These are phyloP conservation scores for Camellia lanceoleosa DNA, from an alignment of 148 eudicot genomes.

Conservation along the genomic window DNA sequence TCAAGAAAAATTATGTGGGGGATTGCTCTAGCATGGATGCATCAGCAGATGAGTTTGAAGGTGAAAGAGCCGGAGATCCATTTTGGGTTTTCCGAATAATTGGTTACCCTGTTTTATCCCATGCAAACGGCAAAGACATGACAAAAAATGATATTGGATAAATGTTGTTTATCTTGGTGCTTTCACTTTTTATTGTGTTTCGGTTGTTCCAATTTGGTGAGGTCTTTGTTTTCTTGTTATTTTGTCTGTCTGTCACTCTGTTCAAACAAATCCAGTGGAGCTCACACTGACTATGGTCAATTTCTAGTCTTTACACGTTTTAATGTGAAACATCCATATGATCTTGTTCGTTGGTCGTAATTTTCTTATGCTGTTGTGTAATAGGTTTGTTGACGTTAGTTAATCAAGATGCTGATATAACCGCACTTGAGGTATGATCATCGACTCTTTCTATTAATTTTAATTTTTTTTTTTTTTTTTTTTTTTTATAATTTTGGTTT, in stretches of 20 bases:
- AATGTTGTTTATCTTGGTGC: conserved; percentile 8
- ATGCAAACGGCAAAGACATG: conserved; percentile 35
- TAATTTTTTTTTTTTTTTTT: background rate
- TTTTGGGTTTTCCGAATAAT: conserved; percentile 94
- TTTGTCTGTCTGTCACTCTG: conserved; percentile 11
- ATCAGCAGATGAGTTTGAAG: conserved; percentile 64
- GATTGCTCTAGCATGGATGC: conserved; percentile 83
- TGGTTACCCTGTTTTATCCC: conserved; percentile 70
- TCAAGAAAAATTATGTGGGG: conserved; percentile 86
- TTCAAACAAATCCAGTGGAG: conserved; percentile 60
- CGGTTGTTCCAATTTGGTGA: conserved; percentile 10
- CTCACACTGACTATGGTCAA: conserved; percentile 94
- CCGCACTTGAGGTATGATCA: conserved; percentile 73
- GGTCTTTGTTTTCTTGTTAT: conserved; percentile 4
- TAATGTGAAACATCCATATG: background rate
- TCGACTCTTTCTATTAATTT: background rate
- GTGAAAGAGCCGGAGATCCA: conserved; percentile 75
- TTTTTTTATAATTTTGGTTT: background rate
- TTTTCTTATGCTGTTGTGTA: conserved; percentile 11
- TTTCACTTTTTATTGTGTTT: conserved; percentile 7
- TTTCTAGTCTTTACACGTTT: conserved; percentile 8
- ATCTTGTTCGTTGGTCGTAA: background rate
- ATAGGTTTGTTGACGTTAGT: conserved; percentile 84
- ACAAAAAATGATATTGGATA: conserved; percentile 63
- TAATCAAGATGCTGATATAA: conserved; percentile 82